Percentiles rank a stretch among this genome's conserved stretches.
These are phyloP conservation scores for Saturnispora quitensis DNA, from an alignment of 805 yeast species.

Conservation along the genomic window DNA sequence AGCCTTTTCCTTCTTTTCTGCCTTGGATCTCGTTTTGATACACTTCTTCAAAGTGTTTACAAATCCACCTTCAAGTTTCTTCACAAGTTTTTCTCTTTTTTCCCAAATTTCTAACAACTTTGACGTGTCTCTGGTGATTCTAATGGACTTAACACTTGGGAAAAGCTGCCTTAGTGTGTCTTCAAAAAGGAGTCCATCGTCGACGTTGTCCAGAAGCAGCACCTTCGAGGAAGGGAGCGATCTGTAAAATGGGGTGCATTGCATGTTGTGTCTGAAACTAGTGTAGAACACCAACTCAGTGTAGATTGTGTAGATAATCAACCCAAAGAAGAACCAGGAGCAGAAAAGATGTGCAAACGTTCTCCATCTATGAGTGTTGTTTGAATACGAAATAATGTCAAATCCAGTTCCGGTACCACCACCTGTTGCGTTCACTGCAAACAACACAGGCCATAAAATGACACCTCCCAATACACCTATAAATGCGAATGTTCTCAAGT, in stretches of 20 bases:
- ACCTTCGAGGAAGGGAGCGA: constrained; percentile 64
- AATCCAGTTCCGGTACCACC: constrained; percentile 50
- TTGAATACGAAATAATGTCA: constrained; percentile 54
- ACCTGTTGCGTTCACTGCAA: constrained; percentile 69
- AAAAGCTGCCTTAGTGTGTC: constrained; percentile 51
- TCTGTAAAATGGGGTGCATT: constrained; percentile 65
- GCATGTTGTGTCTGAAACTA: constrained; percentile 63
- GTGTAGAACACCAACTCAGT: constrained; percentile 66
- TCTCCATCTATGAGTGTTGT: constrained; percentile 54
- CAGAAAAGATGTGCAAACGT: constrained; percentile 66
- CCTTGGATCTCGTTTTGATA: constrained; percentile 45
- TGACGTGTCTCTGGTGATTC: constrained; percentile 56
- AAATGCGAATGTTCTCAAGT: constrained; percentile 44
- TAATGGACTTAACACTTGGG: constrained; percentile 50
- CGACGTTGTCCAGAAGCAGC: constrained; percentile 60
- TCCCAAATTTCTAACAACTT: constrained; percentile 47
- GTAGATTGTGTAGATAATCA: constrained; percentile 57
- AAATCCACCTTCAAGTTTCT: constrained; percentile 57
- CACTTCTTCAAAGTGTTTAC: constrained; percentile 53
- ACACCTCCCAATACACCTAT: constrained; percentile 46
- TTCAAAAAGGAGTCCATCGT: constrained; percentile 33
- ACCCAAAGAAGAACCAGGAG: constrained; percentile 66
- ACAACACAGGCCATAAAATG: constrained; percentile 56
- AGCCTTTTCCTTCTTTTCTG: constrained; percentile 47
- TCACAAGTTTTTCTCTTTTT: constrained; percentile 53